Evolutionary conservation across 2,329 filamentous ascomycete genomes (phyloP).

Genomic region (Aspergillus costaricaensis): DNA sequence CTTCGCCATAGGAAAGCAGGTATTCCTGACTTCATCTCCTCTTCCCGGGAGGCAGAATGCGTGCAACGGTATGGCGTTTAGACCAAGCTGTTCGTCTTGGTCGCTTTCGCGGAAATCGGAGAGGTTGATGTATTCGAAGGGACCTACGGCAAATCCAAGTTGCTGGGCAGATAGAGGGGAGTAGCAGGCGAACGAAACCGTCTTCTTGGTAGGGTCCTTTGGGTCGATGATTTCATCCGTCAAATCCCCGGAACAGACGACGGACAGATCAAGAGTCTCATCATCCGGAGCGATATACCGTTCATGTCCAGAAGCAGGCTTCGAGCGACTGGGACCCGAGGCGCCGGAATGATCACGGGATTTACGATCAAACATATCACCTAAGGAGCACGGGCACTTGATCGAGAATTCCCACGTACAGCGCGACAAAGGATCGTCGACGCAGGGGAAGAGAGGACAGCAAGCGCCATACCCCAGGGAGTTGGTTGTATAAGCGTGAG

Average conservation of each 20-base stretch:
- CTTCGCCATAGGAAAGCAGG: constrained; percentile 77
- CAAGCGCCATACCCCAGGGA: constrained; percentile 75
- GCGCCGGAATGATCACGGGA: constrained; percentile 24
- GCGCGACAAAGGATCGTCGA: constrained; percentile 79
- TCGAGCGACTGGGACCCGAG: constrained; percentile 23
- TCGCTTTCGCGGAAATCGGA: constrained; percentile 86
- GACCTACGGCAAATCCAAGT: constrained; percentile 89
- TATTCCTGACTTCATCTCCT: constrained; percentile 79
- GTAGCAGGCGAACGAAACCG: constrained; percentile 77
- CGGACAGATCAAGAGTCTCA: constrained; percentile 81
- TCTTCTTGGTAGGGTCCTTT: constrained; percentile 78
- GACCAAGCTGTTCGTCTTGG: constrained; percentile 85
- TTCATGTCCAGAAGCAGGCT: constrained; percentile 30
- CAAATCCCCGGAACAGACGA: constrained; percentile 86
- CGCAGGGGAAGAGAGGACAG: constrained; percentile 87
- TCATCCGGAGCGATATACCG: constrained; percentile 69
- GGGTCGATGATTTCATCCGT: constrained; percentile 80
- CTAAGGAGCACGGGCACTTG: constrained; percentile 80
- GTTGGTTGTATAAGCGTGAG: constrained; percentile 87
- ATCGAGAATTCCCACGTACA: constrained; percentile 88
- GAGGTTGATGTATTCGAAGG: constrained; percentile 90
- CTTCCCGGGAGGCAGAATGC: constrained; percentile 88
- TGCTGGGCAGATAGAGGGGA: constrained; percentile 80
- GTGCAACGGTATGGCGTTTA: constrained; percentile 83
- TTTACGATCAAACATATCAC: constrained; percentile 63